Evolutionary conservation across 257 asterid genomes (phyloP), one percentile per base, ranked within the genome.

Genomic region (Capsicum pubescens): DNA sequence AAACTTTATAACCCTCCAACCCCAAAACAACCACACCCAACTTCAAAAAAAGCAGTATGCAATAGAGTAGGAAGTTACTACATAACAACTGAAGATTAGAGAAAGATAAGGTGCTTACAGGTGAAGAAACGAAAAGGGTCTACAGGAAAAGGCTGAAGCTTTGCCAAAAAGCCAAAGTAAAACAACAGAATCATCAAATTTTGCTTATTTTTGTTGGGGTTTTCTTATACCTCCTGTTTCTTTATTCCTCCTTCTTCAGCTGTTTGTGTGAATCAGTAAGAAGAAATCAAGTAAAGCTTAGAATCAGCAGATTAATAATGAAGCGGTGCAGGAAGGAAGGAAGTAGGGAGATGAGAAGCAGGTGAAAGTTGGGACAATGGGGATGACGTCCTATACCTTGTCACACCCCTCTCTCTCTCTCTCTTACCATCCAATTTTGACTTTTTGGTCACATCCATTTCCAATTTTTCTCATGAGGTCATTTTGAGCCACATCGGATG

Each of bases 401-500:
- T 77, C 82, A 77, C 64, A 77, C 9, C 82, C 54, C 82, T 15
- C 50, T 16, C 15, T 77, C 81, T 77, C 81, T 77, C 82, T 77
- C 82, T 50, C 81, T 74, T 74, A 74, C 81, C 81, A 74, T 12
- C 81, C 81, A 74, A 74, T 74, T 74, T 74, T 50, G 81, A 74
- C 81, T 21, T 74, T 50, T 52, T 50, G 12, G 61, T 74, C 81
- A 74, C 81, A 12, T 2, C 12, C 17, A 26, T 50, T n/a, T 50
- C 36, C 50, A 48, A n/a, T 19, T 74, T 44, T 44, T 44, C 48
- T 44, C 48, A 44, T 44, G 48, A 44, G 48, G 7, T 44, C 48
- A 44, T 5, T 44, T 44, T 44, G 7, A 44, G 48, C 48, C 5
- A 44, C 7, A 44, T 44, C 8, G 48, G 46, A 42, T 42, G 46